phyloP scores from a whole-genome alignment of 179 eudicot genomes.

The Beta corolliflora region DNA sequence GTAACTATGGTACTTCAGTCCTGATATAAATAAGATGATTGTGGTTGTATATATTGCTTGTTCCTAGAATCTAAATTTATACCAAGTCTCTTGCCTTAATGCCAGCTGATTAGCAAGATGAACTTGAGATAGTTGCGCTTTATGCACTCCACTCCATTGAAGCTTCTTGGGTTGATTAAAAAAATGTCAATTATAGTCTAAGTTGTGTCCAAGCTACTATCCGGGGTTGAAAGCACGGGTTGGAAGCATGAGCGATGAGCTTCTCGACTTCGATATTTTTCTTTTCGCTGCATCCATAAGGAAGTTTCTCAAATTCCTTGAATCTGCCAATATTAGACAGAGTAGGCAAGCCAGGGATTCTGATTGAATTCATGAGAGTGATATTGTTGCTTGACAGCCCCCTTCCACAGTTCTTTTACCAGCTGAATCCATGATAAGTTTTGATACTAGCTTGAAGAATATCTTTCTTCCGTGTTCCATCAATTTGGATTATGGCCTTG shows the following conservation, averaged over 20 bases:
- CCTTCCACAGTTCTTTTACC: background rate
- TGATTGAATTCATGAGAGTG: background rate
- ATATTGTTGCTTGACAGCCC: background rate
- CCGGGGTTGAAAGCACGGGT: too few species aligned
- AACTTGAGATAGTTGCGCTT: background rate
- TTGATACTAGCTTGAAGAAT: background rate
- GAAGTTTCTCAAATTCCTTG: background rate
- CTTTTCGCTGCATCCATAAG: background rate
- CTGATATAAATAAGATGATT: background rate
- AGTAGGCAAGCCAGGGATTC: background rate
- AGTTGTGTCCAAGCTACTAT: background rate
- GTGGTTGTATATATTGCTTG: background rate
- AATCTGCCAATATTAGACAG: background rate
- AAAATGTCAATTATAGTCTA: background rate
- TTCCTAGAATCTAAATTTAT: background rate
- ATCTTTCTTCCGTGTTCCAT: background rate
- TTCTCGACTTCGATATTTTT: too few species aligned
- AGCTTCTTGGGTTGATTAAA: background rate
- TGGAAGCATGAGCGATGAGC: too few species aligned
- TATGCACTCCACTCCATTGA: background rate
- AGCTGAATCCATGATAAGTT: background rate
- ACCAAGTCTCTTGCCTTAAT: background rate
- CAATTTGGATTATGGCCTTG: background rate
- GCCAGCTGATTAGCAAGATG: background rate
- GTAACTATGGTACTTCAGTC: too few species aligned